A percentile compares a stretch with the other conserved stretches of the same genome.
These are phyloP conservation scores for Helotiales sp. DNA, from an alignment of 2,329 filamentous ascomycete genomes.

Conservation along the genomic window DNA sequence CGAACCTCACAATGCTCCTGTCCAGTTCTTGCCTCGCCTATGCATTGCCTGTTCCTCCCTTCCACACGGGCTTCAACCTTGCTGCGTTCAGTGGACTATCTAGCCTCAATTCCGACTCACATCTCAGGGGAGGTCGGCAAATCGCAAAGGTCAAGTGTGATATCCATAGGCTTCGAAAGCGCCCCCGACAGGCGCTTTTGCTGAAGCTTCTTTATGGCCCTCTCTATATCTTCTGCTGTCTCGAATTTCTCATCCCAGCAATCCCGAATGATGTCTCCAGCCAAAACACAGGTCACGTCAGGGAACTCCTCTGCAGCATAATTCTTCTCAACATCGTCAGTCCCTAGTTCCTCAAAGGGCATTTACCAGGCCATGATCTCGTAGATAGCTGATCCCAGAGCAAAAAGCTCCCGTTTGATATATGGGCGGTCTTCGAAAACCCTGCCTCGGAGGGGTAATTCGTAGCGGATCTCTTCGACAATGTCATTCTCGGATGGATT, in stretches of 20 bases:
- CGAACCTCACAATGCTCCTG: background rate
- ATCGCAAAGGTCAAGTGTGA: background rate
- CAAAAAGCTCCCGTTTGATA: slow-evolving; percentile 21
- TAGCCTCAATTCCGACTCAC: background rate
- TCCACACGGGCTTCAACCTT: background rate
- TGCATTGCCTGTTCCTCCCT: background rate
- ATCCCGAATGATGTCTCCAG: slow-evolving; percentile 23
- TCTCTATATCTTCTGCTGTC: slow-evolving; percentile 14
- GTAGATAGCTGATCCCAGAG: slow-evolving; percentile 25
- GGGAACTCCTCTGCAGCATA: slow-evolving; percentile 23
- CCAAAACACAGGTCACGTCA: slow-evolving; percentile 7
- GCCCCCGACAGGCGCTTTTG: background rate
- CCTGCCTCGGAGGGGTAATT: background rate
- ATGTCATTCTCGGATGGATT: background rate
- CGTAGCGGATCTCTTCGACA: slow-evolving; percentile 6
- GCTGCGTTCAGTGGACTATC: background rate
- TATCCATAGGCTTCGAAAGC: background rate
- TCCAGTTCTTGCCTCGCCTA: background rate
- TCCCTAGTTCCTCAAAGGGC: slow-evolving; percentile 20
- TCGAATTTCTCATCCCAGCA: slow-evolving; percentile 21
- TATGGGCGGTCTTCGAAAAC: background rate
- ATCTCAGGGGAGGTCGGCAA: background rate
- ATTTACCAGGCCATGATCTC: slow-evolving; percentile 25
- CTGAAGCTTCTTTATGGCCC: slow-evolving; percentile 12
- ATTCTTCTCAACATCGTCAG: slow-evolving; percentile 22